phyloP scores from a whole-genome alignment of 805 yeast species.

The Candida loeiensis region DNA sequence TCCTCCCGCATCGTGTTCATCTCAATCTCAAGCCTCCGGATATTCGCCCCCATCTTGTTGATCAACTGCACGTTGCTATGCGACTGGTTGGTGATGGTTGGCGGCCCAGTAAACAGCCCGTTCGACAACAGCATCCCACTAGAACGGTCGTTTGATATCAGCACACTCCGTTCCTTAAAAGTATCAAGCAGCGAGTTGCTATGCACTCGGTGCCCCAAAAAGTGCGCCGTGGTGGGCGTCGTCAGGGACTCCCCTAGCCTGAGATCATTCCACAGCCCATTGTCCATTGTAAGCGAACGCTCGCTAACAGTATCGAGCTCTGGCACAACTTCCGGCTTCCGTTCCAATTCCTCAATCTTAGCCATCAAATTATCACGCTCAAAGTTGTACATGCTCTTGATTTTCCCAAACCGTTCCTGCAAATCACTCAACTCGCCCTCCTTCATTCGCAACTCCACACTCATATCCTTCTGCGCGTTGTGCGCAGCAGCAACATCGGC shows the following conservation, averaged over 20 bases:
- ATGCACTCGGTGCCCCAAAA: background rate
- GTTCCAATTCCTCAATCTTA: conserved; percentile 1
- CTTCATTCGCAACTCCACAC: conserved; percentile 21
- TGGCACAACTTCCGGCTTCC: background rate
- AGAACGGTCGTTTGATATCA: background rate
- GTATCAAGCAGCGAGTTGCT: conserved; percentile 3
- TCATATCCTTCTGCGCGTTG: conserved; percentile 20
- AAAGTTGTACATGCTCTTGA: conserved; percentile 28
- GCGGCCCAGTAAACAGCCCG: background rate
- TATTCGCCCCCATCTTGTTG: conserved; percentile 69
- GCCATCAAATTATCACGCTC: conserved; percentile 27
- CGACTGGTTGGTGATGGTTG: conserved; percentile 4
- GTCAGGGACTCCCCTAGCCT: conserved; percentile 47
- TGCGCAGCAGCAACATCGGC: conserved; percentile 19
- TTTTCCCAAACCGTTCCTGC: conserved; percentile 29
- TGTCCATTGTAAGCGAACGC: background rate
- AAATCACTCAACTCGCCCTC: conserved; percentile 21
- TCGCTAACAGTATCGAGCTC: background rate
- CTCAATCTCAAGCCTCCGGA: conserved; percentile 80
- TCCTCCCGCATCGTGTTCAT: conserved; percentile 62
- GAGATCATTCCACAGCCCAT: conserved; percentile 18
- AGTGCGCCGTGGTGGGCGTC: conserved; percentile 19
- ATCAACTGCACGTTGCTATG: conserved; percentile 53
- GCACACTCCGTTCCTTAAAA: background rate
- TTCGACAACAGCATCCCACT: conserved; percentile 4